Conservation (phyloP, 2,329 filamentous ascomycete genomes). For the Plenodomus biglobosus region DNA sequence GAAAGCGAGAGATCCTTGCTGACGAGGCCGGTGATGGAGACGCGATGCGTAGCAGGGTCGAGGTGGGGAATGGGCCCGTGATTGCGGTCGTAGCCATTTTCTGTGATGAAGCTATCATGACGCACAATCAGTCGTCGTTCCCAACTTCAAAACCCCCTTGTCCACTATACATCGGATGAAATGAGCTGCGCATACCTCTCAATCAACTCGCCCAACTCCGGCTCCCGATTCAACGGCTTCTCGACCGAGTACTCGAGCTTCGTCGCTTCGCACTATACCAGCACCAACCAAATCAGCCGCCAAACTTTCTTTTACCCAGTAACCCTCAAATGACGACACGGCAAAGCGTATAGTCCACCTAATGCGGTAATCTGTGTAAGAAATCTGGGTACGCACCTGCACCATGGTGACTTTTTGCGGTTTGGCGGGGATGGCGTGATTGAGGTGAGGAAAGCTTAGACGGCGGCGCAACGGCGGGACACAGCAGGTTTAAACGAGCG, state of each 20-base stretch:
- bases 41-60: conserved; percentile 42
- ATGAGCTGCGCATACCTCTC: conserved; percentile 39
- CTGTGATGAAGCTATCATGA: conserved; percentile 51
- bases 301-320: background rate
- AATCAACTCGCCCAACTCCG: conserved; percentile 48
- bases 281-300: too few relatives aligned
- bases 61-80: conserved; percentile 57
- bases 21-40: conserved; percentile 56
- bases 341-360: conserved; percentile 16
- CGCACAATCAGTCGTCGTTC: too few relatives aligned
- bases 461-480: conserved; percentile 11
- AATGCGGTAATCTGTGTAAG: conserved; percentile 15
- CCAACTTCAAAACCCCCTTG: background rate
- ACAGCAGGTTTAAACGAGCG: conserved; percentile 15
- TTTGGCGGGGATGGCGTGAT: conserved; percentile 36
- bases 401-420: conserved; percentile 27
- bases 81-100: conserved; percentile 58
- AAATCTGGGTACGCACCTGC: conserved; percentile 24
- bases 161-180: background rate
- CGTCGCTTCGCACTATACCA: conserved; percentile 20
- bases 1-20: conserved; percentile 49
- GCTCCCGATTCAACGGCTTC: conserved; percentile 54
- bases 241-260: conserved; percentile 48
- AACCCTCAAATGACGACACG: background rate
- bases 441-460: conserved; percentile 21